Evolutionary conservation across 1,139 yeast species (phyloP), one percentile per base, ranked within the genome.

Genomic region (Protomyces gravidus): DNA sequence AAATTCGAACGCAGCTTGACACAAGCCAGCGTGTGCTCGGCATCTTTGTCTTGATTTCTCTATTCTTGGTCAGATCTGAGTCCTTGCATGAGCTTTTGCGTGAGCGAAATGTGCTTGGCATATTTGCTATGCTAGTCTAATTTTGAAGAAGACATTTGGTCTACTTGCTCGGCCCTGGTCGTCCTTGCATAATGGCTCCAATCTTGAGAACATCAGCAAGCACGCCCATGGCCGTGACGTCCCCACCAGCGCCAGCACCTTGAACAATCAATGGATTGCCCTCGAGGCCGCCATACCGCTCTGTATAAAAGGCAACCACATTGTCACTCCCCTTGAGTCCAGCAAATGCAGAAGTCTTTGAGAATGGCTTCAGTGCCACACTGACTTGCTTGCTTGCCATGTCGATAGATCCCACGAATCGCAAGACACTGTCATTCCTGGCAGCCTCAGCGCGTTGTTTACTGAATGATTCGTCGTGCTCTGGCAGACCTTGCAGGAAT

Each of bases 201-300:
- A 88, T 83, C 77, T 87, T 90, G 71, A 94, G 81, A 33, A 88
- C 84, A 72, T 92, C 98, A 57, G 95, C 96, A 68, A 92, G 80
- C 53, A 94, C 97, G 73, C 98, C 98, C 72, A 94, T 95, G 63
- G 99, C 98, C 60, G 99, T 92, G 59, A 92, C 97, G 46, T 85
- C 97, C 63, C 96, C 96, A 74, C 98, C 98, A 36, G 98, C 98
- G 46, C 96, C 98, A 46, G 98, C 98, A 74, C 99, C 98, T 78
- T 92, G 98, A 67, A 92, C 80, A 65, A 92, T 86, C 72, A 92
- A 80, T 61, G 98, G 98, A 73, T 88, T 89, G 21, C 42, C 42
- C 42, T 36, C 42, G 21, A 36, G 19, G 51, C 86, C 81, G 30
- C 68, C 68, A 74, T 92, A 92, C 76, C 98, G 86, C 68, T 86